Evolutionary conservation across 352 stramenopile species (phyloP).

Genomic region (Globisporangium splendens): DNA sequence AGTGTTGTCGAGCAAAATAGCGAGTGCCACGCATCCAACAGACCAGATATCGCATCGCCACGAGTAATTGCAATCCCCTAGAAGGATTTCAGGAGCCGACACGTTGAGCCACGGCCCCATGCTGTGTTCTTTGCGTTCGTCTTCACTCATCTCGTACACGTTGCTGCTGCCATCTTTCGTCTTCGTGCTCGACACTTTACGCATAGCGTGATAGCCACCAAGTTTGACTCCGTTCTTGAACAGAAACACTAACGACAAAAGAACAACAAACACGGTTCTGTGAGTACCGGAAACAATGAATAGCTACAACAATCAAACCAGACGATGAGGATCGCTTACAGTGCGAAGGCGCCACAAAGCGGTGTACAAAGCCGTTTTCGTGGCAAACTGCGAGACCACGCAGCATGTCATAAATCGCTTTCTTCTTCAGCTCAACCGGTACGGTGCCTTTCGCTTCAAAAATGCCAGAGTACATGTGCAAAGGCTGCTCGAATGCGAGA

Average conservation of each 20-base stretch:
- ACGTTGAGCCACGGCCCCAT: conserved; percentile 62
- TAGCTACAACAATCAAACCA: not conserved
- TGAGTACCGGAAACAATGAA: conserved; percentile 1
- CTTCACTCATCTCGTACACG: conserved; percentile 68
- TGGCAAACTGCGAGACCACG: conserved; percentile 57
- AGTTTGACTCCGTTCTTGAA: conserved; percentile 65
- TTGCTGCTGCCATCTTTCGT: conserved; percentile 24
- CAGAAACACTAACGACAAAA: conserved; percentile 47
- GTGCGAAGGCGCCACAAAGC: conserved; percentile 65
- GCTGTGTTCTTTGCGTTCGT: conserved; percentile 73
- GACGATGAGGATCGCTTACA: conserved; percentile 20
- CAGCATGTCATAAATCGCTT: conserved; percentile 71
- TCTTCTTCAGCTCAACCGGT: conserved; percentile 48
- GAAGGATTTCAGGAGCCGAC: conserved; percentile 66
- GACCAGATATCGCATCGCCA: conserved; percentile 80
- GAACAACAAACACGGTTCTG: too few species aligned
- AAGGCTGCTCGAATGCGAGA: conserved; percentile 71
- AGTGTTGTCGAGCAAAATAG: conserved; percentile 61
- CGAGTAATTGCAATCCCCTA: conserved; percentile 65
- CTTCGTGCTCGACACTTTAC: conserved; percentile 37
- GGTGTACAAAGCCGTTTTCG: conserved; percentile 71
- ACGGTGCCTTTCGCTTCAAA: conserved; percentile 58
- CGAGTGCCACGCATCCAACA: conserved; percentile 55
- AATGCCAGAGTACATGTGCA: conserved; percentile 75
- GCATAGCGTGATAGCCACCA: conserved; percentile 66